These are phyloP conservation scores for Fusarium sp. DNA, from an alignment of 2,329 filamentous ascomycete genomes.

Conservation along the genomic window DNA sequence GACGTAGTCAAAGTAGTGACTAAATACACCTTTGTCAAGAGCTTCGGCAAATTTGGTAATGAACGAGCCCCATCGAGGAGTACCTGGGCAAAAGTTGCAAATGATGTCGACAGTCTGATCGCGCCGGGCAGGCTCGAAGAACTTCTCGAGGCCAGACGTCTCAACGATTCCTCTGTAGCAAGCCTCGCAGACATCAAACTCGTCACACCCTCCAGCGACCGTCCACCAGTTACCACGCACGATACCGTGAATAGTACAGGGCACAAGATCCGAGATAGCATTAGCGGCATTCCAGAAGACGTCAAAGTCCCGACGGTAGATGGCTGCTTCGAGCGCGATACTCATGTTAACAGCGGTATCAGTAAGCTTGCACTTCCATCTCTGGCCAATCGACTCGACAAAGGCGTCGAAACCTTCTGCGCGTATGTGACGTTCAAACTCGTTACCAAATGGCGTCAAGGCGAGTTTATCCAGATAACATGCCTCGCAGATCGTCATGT, in stretches of 20 bases:
- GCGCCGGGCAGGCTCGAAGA: constrained; percentile 42
- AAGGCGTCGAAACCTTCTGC: constrained; percentile 37
- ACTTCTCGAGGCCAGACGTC: constrained; percentile 38
- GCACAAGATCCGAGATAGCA: constrained; percentile 31
- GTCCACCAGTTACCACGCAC: constrained; percentile 49
- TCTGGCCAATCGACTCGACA: constrained; percentile 30
- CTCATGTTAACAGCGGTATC: constrained; percentile 33
- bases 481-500: constrained; percentile 46
- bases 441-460: constrained; percentile 39
- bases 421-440: constrained; percentile 40
- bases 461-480: constrained; percentile 50
- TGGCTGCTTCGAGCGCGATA: constrained; percentile 41
- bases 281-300: constrained; percentile 42
- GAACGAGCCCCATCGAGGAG: constrained; percentile 40
- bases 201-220: constrained; percentile 30
- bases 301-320: constrained; percentile 39
- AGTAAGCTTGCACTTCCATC: constrained; percentile 41
- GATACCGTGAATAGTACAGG: constrained; percentile 44
- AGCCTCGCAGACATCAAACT: constrained; percentile 46
- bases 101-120: constrained; percentile 32
- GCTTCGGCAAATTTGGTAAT: constrained; percentile 43
- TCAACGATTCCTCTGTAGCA: constrained; percentile 46
- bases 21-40: constrained; percentile 46
- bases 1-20: constrained; percentile 42
- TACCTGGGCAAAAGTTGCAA: constrained; percentile 45